A percentile compares a stretch with the other conserved stretches of the same genome.
Evolutionary conservation across 345 rosid genomes (phyloP).

Genomic region (Punica granatum): DNA sequence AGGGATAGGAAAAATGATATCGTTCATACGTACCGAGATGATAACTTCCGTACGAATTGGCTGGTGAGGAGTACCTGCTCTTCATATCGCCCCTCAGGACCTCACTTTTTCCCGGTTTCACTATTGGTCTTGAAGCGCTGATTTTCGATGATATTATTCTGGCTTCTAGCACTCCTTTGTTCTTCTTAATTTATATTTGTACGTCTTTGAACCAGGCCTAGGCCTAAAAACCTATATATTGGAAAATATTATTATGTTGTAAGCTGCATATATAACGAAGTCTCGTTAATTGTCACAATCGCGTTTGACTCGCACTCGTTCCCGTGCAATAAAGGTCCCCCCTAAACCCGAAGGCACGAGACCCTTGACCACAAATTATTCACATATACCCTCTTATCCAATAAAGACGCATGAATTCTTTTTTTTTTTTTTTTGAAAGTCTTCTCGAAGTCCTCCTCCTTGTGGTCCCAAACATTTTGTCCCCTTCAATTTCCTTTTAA

Average conservation of each 20-base stretch:
- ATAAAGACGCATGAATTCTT: neutral
- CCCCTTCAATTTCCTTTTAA: neutral
- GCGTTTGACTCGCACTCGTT: constrained; percentile 6
- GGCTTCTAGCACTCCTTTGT: no score
- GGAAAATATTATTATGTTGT: neutral
- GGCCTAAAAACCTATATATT: neutral
- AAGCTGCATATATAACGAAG: no score
- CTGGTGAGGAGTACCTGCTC: no score
- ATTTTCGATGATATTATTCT: no score
- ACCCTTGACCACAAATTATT: constrained; percentile 4
- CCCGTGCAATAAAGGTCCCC: neutral
- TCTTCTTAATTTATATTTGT: no score
- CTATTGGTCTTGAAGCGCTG: no score
- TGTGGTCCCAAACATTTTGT: neutral
- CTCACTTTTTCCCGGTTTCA: no score
- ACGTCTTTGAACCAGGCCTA: no score
- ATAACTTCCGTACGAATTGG: no score
- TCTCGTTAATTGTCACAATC: neutral
- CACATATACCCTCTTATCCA: neutral
- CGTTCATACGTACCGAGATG: no score
- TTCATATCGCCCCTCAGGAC: no score
- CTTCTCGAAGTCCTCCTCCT: neutral
- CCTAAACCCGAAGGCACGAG: constrained; percentile 4
- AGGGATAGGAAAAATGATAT: no score
- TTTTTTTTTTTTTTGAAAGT: neutral